phyloP scores from a whole-genome alignment of 2,329 filamentous ascomycete genomes.

The Exophiala dermatitidis region DNA sequence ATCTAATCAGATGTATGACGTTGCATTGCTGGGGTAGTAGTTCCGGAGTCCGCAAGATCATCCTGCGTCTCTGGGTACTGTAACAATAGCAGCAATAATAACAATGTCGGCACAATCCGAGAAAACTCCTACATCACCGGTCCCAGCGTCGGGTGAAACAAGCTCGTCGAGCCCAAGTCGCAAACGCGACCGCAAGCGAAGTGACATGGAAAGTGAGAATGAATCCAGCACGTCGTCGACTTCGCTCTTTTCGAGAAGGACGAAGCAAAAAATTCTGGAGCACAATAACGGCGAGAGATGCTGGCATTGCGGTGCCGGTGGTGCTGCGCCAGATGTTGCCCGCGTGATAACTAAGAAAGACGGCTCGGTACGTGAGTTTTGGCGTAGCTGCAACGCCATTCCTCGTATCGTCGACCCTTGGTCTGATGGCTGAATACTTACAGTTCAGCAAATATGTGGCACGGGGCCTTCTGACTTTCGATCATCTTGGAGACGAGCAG shows the following conservation, averaged over 20 bases:
- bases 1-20: too few species aligned
- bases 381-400: neutral
- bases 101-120: too few species aligned
- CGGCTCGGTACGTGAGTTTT: slow-evolving; percentile 2
- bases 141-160: slow-evolving; percentile 1
- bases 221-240: slow-evolving; percentile 5
- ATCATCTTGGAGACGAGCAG: slow-evolving; percentile 9
- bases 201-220: slow-evolving; percentile 4
- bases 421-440: slow-evolving; percentile 1
- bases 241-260: slow-evolving; percentile 6
- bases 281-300: slow-evolving; percentile 5
- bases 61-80: too few species aligned
- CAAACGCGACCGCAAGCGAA: slow-evolving; percentile 7
- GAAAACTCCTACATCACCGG: neutral
- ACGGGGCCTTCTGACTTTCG: slow-evolving; percentile 4
- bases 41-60: too few species aligned
- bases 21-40: too few species aligned
- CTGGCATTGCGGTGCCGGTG: slow-evolving; percentile 6
- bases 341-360: slow-evolving; percentile 1
- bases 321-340: slow-evolving; percentile 1
- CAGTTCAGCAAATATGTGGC: slow-evolving; percentile 7
- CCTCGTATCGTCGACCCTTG: neutral
- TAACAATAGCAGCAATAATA: too few species aligned
- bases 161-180: slow-evolving; percentile 5
- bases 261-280: slow-evolving; percentile 9